Base-by-base conservation (phyloP, 164 flowering plant species). In the Taxillus chinensis region DNA sequence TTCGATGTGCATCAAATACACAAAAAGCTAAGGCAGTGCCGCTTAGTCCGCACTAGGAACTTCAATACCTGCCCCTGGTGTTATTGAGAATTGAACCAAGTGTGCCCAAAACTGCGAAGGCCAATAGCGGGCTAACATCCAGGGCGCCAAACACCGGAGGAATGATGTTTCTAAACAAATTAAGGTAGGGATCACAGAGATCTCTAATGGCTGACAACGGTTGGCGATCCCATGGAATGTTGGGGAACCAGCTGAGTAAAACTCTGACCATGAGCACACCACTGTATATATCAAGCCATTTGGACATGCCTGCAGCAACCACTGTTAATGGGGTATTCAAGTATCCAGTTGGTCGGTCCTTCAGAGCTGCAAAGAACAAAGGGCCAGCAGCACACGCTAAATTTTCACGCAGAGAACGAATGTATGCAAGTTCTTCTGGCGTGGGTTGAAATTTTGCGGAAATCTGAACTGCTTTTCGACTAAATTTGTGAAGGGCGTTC, bases 231-330 rank as follows among this genome's bases (percentile, higher is more conserved):
- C 96, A 89, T 0, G 96, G 96, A 39, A 92, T 86, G 77, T 90
- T 93, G 0, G 99, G 99, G 73, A 93, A 93, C 99, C 99, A 90
- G 71, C 96, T 89, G n/a, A 93, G 86, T 76, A 93, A 76, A 70
- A 93, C 95, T 79, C 95, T 79, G 67, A 93, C 87, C 95, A 90
- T 77, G 80, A 93, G 66, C 39, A 90, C 87, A 41, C 86, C 90
- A 62, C 90, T 79, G 74, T 93, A 93, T 4, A 93, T 82, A 57
- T 93, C 95, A 12, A 93, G 85, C 99, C 97, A 93, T 66, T 84
- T 93, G 38, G 90, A 68, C 83, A 90, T 68, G 3, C 95, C 99
- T 0, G 86, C 75, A 0, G 97, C 99, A 14, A 92, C 93, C 57
- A 89, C 88, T 9, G 90, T 81, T 55, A 92, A 40, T 15, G 93